These are phyloP conservation scores for Leccinum broughii DNA, from an alignment of 768 basidiomycete genomes.

Conservation along the genomic window DNA sequence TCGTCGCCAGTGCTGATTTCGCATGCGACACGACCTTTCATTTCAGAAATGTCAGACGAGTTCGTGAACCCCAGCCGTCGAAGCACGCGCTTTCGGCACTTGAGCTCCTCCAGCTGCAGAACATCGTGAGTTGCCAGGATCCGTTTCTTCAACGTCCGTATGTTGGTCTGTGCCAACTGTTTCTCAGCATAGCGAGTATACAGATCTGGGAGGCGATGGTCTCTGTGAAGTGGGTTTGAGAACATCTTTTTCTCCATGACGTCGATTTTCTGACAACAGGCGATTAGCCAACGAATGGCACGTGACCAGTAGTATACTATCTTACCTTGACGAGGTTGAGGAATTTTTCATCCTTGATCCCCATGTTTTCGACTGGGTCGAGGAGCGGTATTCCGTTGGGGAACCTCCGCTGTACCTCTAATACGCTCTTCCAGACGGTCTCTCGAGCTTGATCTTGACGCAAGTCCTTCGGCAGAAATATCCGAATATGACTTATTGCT, in stretches of 20 bases:
- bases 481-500: constrained; percentile 80
- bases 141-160: constrained; percentile 78
- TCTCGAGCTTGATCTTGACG: constrained; percentile 73
- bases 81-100: constrained; percentile 90
- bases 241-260: constrained; percentile 86
- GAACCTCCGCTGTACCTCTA: constrained; percentile 90
- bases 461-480: constrained; percentile 89
- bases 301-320: background rate
- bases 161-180: constrained; percentile 63
- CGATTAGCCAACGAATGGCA: constrained; percentile 2
- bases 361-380: constrained; percentile 94
- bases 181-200: constrained; percentile 83
- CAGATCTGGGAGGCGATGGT: constrained; percentile 73
- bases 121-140: constrained; percentile 91
- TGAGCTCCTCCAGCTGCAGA: constrained; percentile 94
- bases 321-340: constrained; percentile 77
- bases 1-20: constrained; percentile 98
- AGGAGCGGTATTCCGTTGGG: constrained; percentile 83
- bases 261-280: constrained; percentile 73
- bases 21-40: constrained; percentile 97
- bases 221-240: constrained; percentile 74
- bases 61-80: constrained; percentile 90
- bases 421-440: constrained; percentile 85
- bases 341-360: constrained; percentile 94
- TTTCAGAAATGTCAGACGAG: constrained; percentile 88